Evolutionary conservation across 345 rosid species (phyloP), one percentile per base, ranked within the genome.

Genomic region (Lepidium didymum): DNA sequence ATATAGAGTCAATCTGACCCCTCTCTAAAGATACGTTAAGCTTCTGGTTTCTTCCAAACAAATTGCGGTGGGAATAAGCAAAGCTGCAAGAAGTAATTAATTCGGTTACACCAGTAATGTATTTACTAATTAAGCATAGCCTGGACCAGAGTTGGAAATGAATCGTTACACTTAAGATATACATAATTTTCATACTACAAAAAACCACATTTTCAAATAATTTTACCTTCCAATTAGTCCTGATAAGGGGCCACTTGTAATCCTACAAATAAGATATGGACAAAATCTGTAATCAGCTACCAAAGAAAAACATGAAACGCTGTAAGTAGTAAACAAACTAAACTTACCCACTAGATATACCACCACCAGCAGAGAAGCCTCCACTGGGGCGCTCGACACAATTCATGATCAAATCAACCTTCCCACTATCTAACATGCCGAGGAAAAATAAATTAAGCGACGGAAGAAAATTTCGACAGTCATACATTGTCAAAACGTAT

Each of bases 381-480:
- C 96, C 98, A 81, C 88, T 91, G 67, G 93, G 91, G 67, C 96
- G 89, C 76, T 91, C 99, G 57, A 91, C 97, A 78, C 89, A 91
- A 78, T 87, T 91, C 96, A 94, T 83, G 60, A 87, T 78, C 79
- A 91, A 79, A 75, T 94, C 97, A 77, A 94, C 97, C 81, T 91
- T 91, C 27, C 84, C 89, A 18, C 84, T 84, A 72, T 87, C 96
- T 94, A 68, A 41, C 11, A 56, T 54, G 66, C 25, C 11, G 34
- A 46, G 8, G 41, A 65, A 50, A 8, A 51, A 44, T 0, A 27
- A 27, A 55, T 46, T 54, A 11, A 47, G 40, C 36, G 2, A 59
- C 45, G 3, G 45, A 31, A 62, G n/a, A 63, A 73, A 36, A 9
- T 23, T 62, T 68, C 19, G 56, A 23, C 18, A 19, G 21, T 25